These are phyloP conservation scores for Cercospora sesami DNA, from an alignment of 2,329 filamentous ascomycete genomes.

Conservation along the genomic window DNA sequence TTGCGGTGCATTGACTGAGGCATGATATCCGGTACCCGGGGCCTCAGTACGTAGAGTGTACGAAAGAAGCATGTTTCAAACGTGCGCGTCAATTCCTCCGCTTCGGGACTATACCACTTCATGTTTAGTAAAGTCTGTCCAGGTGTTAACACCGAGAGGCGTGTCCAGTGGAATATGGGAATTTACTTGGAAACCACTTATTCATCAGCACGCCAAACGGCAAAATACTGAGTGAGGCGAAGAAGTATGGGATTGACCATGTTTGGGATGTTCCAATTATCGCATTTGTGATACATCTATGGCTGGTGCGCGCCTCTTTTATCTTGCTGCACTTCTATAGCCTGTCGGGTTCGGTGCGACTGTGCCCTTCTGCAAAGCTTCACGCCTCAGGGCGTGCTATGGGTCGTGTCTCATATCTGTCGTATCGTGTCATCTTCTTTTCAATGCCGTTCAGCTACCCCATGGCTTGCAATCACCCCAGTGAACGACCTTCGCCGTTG, in stretches of 20 bases:
- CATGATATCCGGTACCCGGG: neutral
- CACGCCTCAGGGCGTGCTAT: neutral
- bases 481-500: neutral
- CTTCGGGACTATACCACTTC: neutral
- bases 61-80: neutral
- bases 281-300: neutral
- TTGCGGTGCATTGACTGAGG: neutral
- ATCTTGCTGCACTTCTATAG: neutral
- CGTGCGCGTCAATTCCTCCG: neutral
- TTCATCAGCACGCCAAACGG: neutral
- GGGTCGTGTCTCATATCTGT: conserved; percentile 8
- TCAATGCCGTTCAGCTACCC: neutral
- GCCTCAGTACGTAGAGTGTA: neutral
- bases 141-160: neutral
- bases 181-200: neutral
- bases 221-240: neutral
- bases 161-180: neutral
- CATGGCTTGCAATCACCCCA: neutral
- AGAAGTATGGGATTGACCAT: neutral
- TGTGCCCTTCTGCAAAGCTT: neutral
- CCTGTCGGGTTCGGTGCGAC: neutral
- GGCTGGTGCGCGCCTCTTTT: neutral
- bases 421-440: neutral
- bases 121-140: neutral
- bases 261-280: neutral